Base-by-base conservation (phyloP, 2,329 filamentous ascomycete genomes). In the Alternaria triticimaculans region DNA sequence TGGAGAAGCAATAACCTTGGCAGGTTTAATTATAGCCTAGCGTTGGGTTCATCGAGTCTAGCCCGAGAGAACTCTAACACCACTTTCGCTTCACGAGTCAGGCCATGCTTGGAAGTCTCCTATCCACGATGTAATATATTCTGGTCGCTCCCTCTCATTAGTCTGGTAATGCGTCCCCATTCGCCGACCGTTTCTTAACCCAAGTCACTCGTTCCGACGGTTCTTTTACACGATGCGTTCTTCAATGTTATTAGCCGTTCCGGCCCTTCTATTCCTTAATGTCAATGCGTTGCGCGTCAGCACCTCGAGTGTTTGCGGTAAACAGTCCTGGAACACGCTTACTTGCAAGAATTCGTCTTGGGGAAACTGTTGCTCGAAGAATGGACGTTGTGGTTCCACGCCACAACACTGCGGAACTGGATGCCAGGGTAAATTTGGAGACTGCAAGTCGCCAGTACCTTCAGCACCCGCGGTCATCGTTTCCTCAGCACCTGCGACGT, bases 401-500 rank as follows among this genome's bases (percentile, higher is more conserved):
- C 3, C 55, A 37, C 18, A 33, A 20, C n/a, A 48, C 58, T 78
- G 75, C 54, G 68, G 67, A 25, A 66, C 65, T 11, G 72, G 72
- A 8, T 80, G 76, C 33, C 63, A 67, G 57, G 37, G n/a, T 33
- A 60, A 26, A 14, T 67, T 61, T 11, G 65, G 65, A 44, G 55
- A 63, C 10, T 67, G 65, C 57, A 51, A 60, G 14, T 25, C 5
- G 14, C 30, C 55, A 20, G 25, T 48, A 48, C 8, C 55, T 46
- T 48, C 55, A 48, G 33, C 33, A 14, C 51, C 51, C 15, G 30
- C 33, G 51, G 51, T 43, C n/a, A 41, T 55, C 33, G 21, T 43
- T 44, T 44, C 51, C 51, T 43, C 33, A 55, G 33, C 51, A 55
- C 51, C 33, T 55, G 51, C 33, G 21, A 7, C 33, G 11, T 14